Evolutionary conservation across 495 filamentous ascomycete species (phyloP).

Genomic region (Amorphotheca resinae): DNA sequence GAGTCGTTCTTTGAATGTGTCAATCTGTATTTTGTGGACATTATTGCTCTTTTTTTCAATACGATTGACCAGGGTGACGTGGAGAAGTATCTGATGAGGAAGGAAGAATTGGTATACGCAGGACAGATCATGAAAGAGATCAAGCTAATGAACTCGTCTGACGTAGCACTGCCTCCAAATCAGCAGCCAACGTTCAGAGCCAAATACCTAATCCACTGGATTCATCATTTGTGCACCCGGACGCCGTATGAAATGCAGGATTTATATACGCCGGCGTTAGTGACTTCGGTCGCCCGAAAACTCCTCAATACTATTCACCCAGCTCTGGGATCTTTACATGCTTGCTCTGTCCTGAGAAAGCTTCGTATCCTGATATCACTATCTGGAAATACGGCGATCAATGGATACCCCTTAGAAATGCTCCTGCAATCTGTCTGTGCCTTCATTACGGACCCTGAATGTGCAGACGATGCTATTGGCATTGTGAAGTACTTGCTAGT

Average conservation of each 20-base stretch:
- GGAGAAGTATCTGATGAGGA: constrained; percentile 58
- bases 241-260: constrained; percentile 46
- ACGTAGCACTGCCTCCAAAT: constrained; percentile 47
- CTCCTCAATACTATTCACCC: constrained; percentile 71
- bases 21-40: constrained; percentile 56
- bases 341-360: constrained; percentile 76
- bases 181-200: constrained; percentile 81
- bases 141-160: constrained; percentile 46
- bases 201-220: constrained; percentile 57
- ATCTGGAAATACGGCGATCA: constrained; percentile 53
- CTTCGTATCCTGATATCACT: constrained; percentile 70
- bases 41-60: constrained; percentile 60
- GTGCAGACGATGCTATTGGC: constrained; percentile 84
- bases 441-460: constrained; percentile 69
- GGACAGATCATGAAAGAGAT: constrained; percentile 54
- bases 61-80: constrained; percentile 56
- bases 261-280: constrained; percentile 67
- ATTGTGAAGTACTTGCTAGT: constrained; percentile 76
- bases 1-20: constrained; percentile 48
- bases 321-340: constrained; percentile 77
- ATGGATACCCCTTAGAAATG: constrained; percentile 88
- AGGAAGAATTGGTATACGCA: constrained; percentile 43
- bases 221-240: constrained; percentile 63
- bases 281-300: constrained; percentile 62
- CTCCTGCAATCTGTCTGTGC: constrained; percentile 66